Conservation (phyloP, 75 land plant genomes). For the Pinus tabuliformis region DNA sequence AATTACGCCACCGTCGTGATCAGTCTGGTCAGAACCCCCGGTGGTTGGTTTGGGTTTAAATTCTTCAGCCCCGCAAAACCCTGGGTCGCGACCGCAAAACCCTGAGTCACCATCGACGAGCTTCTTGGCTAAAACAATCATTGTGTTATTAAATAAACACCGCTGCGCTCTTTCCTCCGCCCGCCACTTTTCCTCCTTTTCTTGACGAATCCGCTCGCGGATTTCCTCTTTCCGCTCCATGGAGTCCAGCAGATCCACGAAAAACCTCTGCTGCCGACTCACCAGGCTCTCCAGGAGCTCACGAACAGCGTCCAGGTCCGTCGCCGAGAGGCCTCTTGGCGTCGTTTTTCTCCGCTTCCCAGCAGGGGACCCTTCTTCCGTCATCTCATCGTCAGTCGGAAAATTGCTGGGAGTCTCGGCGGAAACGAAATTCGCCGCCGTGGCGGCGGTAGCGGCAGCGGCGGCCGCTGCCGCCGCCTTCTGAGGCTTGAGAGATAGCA, state of each 20-base stretch:
- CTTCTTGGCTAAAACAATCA: constrained; percentile 21
- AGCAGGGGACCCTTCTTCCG: constrained; percentile 11
- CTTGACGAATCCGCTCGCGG: constrained; percentile 28
- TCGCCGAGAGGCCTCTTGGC: constrained; percentile 7
- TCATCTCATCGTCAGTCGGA: background rate
- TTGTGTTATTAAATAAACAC: constrained; percentile 16
- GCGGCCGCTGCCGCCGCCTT: background rate
- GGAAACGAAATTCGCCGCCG: background rate
- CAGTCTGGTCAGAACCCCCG: constrained; percentile 9
- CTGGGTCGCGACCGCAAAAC: constrained; percentile 1
- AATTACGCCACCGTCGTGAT: background rate
- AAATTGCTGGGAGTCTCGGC: constrained; percentile 15
- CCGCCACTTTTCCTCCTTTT: constrained; percentile 33
- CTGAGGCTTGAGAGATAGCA: constrained; percentile 33
- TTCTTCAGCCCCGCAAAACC: background rate
- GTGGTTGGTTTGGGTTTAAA: constrained; percentile 28
- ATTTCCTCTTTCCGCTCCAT: constrained; percentile 23
- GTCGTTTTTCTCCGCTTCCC: background rate
- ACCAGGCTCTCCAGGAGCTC: constrained; percentile 21
- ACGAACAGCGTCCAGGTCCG: constrained; percentile 12
- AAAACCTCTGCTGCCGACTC: constrained; percentile 20
- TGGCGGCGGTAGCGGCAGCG: background rate
- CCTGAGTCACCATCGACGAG: constrained; percentile 12
- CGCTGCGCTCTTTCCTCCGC: constrained; percentile 28
- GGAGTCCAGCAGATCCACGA: constrained; percentile 19